Conservation (phyloP, 2,329 filamentous ascomycete genomes). For the Penicillium sp. region DNA sequence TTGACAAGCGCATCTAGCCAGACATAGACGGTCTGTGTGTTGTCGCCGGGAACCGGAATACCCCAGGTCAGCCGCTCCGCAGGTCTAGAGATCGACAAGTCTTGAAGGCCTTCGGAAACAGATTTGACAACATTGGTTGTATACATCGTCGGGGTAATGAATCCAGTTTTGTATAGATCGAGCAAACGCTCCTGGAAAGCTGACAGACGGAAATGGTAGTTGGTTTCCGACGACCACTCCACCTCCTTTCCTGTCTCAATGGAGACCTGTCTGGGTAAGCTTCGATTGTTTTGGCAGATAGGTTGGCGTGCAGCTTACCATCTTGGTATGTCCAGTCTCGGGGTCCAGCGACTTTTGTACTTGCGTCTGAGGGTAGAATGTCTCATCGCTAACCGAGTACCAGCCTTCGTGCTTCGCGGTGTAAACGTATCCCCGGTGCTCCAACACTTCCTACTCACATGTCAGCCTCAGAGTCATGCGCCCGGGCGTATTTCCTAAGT, state of each 20-base stretch:
- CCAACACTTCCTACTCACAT: slow-evolving; percentile 55
- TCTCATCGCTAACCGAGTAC: slow-evolving; percentile 95
- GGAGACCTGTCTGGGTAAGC: slow-evolving; percentile 46
- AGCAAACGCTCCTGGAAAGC: slow-evolving; percentile 70
- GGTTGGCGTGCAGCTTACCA: too few relatives aligned
- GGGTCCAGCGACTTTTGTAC: slow-evolving; percentile 69
- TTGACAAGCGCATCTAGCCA: slow-evolving; percentile 96
- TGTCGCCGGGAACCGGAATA: slow-evolving; percentile 75
- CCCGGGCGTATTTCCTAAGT: too few relatives aligned
- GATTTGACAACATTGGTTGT: slow-evolving; percentile 67
- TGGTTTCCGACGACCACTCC: slow-evolving; percentile 85
- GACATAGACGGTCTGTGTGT: slow-evolving; percentile 85
- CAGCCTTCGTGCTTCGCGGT: slow-evolving; percentile 80
- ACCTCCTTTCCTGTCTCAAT: slow-evolving; percentile 85
- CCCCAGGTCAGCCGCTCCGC: slow-evolving; percentile 73
- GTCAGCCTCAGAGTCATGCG: too few relatives aligned
- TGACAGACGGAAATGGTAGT: slow-evolving; percentile 89
- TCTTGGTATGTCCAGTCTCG: too few relatives aligned
- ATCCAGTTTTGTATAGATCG: slow-evolving; percentile 70
- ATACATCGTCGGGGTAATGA: slow-evolving; percentile 62
- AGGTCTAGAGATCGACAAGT: slow-evolving; percentile 82
- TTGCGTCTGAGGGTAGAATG: slow-evolving; percentile 74
- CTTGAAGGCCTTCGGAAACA: slow-evolving; percentile 70
- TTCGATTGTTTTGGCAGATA: too few relatives aligned
- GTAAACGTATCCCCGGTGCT: slow-evolving; percentile 70